Evolutionary conservation across 768 basidiomycete species (phyloP).

Genomic region (Mrakia hoshinonis): DNA sequence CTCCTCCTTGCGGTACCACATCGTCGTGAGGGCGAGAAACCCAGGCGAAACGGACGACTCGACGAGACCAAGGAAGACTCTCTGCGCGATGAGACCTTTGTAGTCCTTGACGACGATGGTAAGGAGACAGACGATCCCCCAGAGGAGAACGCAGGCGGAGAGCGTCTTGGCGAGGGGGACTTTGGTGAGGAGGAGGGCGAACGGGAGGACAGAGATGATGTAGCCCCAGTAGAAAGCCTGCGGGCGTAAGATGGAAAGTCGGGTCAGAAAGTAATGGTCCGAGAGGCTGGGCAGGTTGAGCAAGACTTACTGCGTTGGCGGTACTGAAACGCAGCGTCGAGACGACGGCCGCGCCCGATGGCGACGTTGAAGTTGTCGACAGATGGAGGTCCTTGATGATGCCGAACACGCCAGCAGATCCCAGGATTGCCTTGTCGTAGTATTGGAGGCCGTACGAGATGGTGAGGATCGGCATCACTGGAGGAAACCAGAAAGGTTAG

Average conservation of each 20-base stretch:
- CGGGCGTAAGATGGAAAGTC: no score
- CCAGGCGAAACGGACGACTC: constrained; percentile 41
- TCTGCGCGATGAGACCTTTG: constrained; percentile 33
- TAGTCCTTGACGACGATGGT: constrained; percentile 35
- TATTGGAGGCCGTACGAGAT: constrained; percentile 38
- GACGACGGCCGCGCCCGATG: constrained; percentile 30
- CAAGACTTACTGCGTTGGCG: constrained; percentile 33
- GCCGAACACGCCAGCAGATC: constrained; percentile 39
- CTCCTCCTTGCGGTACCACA: constrained; percentile 42
- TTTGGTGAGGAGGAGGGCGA: constrained; percentile 35
- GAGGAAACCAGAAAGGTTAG: background rate
- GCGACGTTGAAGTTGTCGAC: constrained; percentile 30
- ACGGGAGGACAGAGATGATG: constrained; percentile 38
- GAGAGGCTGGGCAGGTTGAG: no score
- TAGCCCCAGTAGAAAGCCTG: constrained; percentile 41
- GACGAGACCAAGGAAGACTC: constrained; percentile 37
- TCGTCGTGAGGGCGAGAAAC: constrained; percentile 40
- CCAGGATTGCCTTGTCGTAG: constrained; percentile 35
- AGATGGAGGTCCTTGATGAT: constrained; percentile 39
- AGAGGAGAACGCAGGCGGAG: constrained; percentile 32
- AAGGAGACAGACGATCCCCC: constrained; percentile 37
- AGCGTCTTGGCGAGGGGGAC: constrained; percentile 33
- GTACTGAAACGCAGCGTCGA: constrained; percentile 37
- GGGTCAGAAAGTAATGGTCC: no score
- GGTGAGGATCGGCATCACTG: constrained; percentile 40